phyloP scores from a whole-genome alignment of 371 early-diverging fungal species.

The Saksenaea oblongispora region DNA sequence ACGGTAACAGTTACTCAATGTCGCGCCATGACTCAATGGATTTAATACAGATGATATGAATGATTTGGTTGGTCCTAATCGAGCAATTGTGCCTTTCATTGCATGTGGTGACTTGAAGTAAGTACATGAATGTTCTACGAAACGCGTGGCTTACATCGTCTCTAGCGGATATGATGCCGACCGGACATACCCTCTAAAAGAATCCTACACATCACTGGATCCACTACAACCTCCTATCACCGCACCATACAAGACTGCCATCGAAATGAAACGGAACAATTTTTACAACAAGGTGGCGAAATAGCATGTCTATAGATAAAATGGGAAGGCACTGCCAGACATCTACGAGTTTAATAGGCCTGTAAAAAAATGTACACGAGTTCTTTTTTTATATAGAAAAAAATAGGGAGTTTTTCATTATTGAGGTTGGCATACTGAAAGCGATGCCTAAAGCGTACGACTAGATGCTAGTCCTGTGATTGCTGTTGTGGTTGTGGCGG shows the following conservation, averaged over 20 bases:
- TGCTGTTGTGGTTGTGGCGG: constrained; percentile 21
- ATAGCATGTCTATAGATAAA: constrained; percentile 23
- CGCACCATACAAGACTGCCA: constrained; percentile 88
- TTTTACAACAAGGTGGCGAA: constrained; percentile 64
- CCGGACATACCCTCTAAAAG: constrained; percentile 75
- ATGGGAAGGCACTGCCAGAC: background rate
- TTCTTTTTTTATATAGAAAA: constrained; percentile 1
- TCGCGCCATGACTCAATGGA: background rate
- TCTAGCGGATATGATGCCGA: constrained; percentile 82
- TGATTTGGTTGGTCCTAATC: constrained; percentile 71
- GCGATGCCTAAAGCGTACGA: constrained; percentile 1
- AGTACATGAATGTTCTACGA: constrained; percentile 1
- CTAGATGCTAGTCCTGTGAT: constrained; percentile 14
- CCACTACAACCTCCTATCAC: constrained; percentile 88
- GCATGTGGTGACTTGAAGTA: constrained; percentile 90
- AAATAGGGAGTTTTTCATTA: background rate
- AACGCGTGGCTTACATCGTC: constrained; percentile 6
- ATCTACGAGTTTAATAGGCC: background rate
- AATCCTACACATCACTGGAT: constrained; percentile 61
- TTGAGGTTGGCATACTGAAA: constrained; percentile 2
- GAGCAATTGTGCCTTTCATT: constrained; percentile 86
- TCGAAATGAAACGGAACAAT: constrained; percentile 77
- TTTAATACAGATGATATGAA: constrained; percentile 47
- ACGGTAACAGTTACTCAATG: constrained; percentile 37
- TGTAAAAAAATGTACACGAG: background rate